Base-by-base conservation (phyloP, 805 yeast genomes). In the Teunomyces gatunensis region DNA sequence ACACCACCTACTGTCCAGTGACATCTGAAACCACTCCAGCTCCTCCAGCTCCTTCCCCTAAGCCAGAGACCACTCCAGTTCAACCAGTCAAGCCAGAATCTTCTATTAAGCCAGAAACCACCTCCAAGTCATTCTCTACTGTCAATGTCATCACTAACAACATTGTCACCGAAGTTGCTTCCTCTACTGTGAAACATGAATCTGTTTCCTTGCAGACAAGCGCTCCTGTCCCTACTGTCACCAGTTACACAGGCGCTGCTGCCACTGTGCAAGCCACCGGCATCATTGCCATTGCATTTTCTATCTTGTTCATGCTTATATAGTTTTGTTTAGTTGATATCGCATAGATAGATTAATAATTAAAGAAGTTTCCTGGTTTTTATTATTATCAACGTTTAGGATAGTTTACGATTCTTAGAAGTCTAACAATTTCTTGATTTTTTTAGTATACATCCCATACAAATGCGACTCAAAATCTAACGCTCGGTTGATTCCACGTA, bases 111-210 rank as follows among this genome's bases (percentile, higher is more conserved):
- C 34, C 46, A 13, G 11, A 42, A 15, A 36, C 54, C 34, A 43
- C 42, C 17, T 18, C 59, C 34, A 48, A n/a, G 33, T 36, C 56
- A 10, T 43, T 47, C 10, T 32, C 59, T 27, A 67, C 71, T 6
- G 57, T 71, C 37, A 63, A 73, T 51, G 78, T 72, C n/a, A 72
- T 73, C 45, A 68, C 76, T 23, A 59, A 68, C 54, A 69, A 69
- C 56, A 71, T 73, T 39, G 52, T 64, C 11, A 73, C 77, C 17
- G 64, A 70, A 49, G 53, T 68, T 13, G 56, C 64, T 23, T 35
- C 55, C 6, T 39, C 63, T 15, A 47, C 61, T 21, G 37, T 55
- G 18, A 46, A 28, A 33, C 42, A 27, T 13, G 34, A 46, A 11
- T 42, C 64, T 12, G 18, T 61, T 10, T 46, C 60, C n/a, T 47